phyloP scores from a whole-genome alignment of 1,284 basidiomycete genomes.

The Phylloboletellus chloephorus region DNA sequence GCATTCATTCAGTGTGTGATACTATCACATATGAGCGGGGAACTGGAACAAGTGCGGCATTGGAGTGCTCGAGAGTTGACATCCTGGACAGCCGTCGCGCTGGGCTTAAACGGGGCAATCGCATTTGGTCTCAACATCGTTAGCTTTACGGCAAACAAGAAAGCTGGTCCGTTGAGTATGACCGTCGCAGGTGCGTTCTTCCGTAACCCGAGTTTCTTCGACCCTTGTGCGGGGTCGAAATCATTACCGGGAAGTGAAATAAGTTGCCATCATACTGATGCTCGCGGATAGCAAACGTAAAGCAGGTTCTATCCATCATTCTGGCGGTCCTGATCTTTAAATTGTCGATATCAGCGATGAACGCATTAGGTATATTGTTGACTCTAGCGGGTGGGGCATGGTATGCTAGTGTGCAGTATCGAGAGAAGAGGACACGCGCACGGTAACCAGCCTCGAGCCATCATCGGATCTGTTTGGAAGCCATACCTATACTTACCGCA shows the following conservation, averaged over 20 bases:
- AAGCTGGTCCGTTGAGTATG: constrained; percentile 82
- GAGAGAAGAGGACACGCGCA: constrained; percentile 42
- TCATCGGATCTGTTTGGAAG: neutral
- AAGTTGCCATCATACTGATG: constrained; percentile 2
- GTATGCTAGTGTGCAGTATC: constrained; percentile 73
- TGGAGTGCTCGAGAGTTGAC: constrained; percentile 53
- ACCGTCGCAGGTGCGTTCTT: constrained; percentile 69
- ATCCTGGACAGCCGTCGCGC: constrained; percentile 43
- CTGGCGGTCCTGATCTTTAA: constrained; percentile 81
- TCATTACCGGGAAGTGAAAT: neutral
- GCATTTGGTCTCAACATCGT: constrained; percentile 91
- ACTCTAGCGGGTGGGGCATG: constrained; percentile 81
- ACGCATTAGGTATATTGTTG: constrained; percentile 74
- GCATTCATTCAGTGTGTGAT: constrained; percentile 83
- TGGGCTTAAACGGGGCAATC: constrained; percentile 75
- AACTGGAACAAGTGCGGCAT: constrained; percentile 59
- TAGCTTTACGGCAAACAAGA: constrained; percentile 87
- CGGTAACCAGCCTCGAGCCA: constrained; percentile 9
- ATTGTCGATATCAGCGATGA: constrained; percentile 71
- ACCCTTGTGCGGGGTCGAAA: neutral
- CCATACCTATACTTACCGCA: neutral
- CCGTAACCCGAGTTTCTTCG: neutral
- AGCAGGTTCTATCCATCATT: constrained; percentile 90
- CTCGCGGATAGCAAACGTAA: constrained; percentile 67
- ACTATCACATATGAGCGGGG: constrained; percentile 73